Evolutionary conservation across 2,329 filamentous ascomycete species (phyloP).

Genomic region (Xylariales sp.): DNA sequence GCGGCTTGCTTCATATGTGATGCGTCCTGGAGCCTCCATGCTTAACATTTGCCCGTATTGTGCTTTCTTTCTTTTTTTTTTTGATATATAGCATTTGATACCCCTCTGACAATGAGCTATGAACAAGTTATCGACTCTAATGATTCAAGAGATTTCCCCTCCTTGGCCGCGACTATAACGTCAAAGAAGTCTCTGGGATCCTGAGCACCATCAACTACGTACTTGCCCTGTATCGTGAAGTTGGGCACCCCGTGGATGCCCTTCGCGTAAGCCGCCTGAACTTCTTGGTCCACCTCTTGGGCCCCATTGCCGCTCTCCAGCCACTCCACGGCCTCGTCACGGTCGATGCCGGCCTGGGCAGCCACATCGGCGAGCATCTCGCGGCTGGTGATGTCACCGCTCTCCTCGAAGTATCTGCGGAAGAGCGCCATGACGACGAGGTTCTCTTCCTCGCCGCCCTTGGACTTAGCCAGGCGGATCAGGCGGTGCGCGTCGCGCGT

Average conservation of each 20-base stretch:
- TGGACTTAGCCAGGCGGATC: conserved; percentile 61
- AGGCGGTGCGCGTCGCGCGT: conserved; percentile 77
- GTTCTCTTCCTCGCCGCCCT: conserved; percentile 45
- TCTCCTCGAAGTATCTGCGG: conserved; percentile 53
- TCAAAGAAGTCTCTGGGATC: conserved; percentile 58
- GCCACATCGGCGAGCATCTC: conserved; percentile 42
- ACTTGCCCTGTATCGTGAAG: conserved; percentile 61
- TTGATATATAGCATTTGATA: neutral
- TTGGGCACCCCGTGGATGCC: conserved; percentile 60
- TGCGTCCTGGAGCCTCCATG: no score
- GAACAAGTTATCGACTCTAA: neutral
- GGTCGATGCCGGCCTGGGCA: conserved; percentile 44
- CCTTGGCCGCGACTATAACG: conserved; percentile 50
- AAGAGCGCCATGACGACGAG: conserved; percentile 57
- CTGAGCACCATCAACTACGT: conserved; percentile 61
- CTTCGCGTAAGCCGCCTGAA: conserved; percentile 39
- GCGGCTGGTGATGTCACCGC: conserved; percentile 52
- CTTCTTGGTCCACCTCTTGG: conserved; percentile 45
- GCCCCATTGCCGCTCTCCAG: conserved; percentile 28
- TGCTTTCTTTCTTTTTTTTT: no score
- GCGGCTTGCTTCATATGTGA: conserved; percentile 31
- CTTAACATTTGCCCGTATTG: no score
- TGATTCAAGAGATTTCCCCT: conserved; percentile 8
- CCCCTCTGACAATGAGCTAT: neutral
- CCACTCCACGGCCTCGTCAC: conserved; percentile 37